Evolutionary conservation across 129 eudicot species (phyloP).

Genomic region (Pittosporum tobira): DNA sequence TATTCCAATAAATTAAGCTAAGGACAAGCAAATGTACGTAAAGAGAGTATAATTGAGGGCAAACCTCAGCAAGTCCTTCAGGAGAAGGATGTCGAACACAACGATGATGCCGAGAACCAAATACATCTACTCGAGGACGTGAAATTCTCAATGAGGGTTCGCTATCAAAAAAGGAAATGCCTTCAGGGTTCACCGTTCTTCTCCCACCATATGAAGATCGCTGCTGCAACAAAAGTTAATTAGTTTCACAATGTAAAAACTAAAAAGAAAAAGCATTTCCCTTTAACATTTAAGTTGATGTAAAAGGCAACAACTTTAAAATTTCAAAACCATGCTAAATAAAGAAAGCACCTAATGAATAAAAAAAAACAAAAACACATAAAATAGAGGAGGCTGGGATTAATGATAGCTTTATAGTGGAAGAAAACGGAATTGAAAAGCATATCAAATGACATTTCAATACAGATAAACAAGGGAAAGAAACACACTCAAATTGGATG

Average conservation of each 20-base stretch:
- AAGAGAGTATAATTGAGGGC: slow-evolving; percentile 7
- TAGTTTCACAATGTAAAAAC: not conserved
- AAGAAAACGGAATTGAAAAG: not conserved
- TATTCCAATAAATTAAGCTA: not conserved
- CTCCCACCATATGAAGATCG: slow-evolving; percentile 56
- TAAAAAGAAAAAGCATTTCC: not conserved
- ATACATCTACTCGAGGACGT: slow-evolving; percentile 45
- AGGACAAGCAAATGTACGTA: no score
- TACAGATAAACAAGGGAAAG: not conserved
- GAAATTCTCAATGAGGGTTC: slow-evolving; percentile 36
- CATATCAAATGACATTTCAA: not conserved
- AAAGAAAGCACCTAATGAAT: not conserved
- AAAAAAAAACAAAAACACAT: not conserved
- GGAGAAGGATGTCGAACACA: slow-evolving; percentile 68
- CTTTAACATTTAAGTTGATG: not conserved
- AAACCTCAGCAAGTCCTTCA: slow-evolving; percentile 87
- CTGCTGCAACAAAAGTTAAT: slow-evolving; percentile 24
- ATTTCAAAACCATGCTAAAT: not conserved
- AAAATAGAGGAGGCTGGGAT: not conserved
- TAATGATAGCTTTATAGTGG: not conserved
- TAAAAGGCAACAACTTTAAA: not conserved
- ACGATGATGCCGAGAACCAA: slow-evolving; percentile 61
- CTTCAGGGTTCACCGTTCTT: slow-evolving; percentile 68
- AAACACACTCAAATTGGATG: not conserved
- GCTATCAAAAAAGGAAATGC: slow-evolving; percentile 38